Evolutionary conservation across 306 rosid genomes (phyloP), one percentile per base, ranked within the genome.

Genomic region (Casuarina equisetifolia): DNA sequence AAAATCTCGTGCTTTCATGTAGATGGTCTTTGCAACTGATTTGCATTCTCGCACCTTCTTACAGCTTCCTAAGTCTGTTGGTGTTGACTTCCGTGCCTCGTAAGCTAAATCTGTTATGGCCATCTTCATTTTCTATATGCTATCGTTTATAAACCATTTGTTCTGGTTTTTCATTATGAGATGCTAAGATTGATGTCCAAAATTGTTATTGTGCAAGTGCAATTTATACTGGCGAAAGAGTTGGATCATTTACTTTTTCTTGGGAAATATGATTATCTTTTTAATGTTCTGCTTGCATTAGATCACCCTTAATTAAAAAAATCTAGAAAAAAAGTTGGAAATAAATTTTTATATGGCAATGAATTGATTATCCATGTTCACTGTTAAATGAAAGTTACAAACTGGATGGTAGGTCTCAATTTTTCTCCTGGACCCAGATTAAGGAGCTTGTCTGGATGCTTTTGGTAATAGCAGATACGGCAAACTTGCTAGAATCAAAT

Each of bases 21-120:
- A 95, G 98, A 92, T 94, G 45, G 97, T 95, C 48, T 95, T 90
- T 87, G 96, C 95, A 9, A 95, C 96, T 70, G 98, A 95, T 86
- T 87, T 95, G 88, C 93, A 95, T 76, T 92, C 97, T 82, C 97
- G 98, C 43, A 82, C 90, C 73, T 91, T 91, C 81, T 85, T 92
- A 82, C 93, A 84, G 78, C 98, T 95, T 82, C 98, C 98, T 54
- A 95, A 95, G 78, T 95, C 98, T 59, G 59, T 91, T 70, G 98
- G 97, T 80, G 98, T 92, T 70, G 98, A 95, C 80, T 95, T 95
- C 74, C 97, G 98, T 79, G 98, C 98, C 54, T 92, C 98, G 98
- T 95, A 88, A 89, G 98, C 87, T 75, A 53, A 76, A 75, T 32
- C 57, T 39, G 49, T 50, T 40, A 11, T 69, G 46, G 16, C 17